Base-by-base conservation (phyloP, 768 basidiomycete species). In the Kwoniella sp. region DNA sequence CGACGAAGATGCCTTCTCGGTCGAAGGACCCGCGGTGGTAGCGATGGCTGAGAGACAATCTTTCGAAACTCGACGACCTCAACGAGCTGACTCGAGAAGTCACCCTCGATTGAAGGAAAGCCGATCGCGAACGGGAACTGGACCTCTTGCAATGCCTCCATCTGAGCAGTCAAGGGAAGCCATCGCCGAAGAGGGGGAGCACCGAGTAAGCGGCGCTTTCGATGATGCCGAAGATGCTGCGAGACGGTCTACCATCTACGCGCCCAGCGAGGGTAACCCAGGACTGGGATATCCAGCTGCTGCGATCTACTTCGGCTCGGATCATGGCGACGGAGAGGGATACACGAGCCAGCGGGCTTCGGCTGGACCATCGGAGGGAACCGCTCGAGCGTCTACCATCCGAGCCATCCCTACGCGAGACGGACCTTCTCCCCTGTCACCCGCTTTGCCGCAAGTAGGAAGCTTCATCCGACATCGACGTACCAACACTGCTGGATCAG, bases 201-300 rank as follows among this genome's bases (percentile, higher is more conserved):
- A 56, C 54, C 37, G 64, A 49, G 44, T 58, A 13, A 65, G 64
- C 44, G 74, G 70, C 1, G 68, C 70, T 25, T 76, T 73, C 47
- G 71, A 71, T 26, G 79, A 77, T 48, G 79, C 76, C 0, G 76
- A 56, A 36, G 62, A 78, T 22, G 71, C 72, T 27, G 64, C 64
- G 2, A 67, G 76, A 27, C 56, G 69, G 37, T 72, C 74, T 26
- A 67, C 61, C 21, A 51, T 64, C 25, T 73, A 71, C 53, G 71
- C 69, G 0, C 65, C 66, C 0, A 69, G 58, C 30, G 66, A 59
- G 15, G 60, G 47, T 6, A 55, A 59, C 66, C 44, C 64, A 5
- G 78, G 74, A 25, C 57, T 79, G 3, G 77, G 77, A 26, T 80
- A 78, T 53, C 77, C 77, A n/a, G 63, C 70, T 24, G 72, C 72